Percentiles rank a stretch among this genome's conserved stretches.
These are phyloP conservation scores for Seminavis robusta DNA, from an alignment of 108 stramenopile species.

Conservation along the genomic window DNA sequence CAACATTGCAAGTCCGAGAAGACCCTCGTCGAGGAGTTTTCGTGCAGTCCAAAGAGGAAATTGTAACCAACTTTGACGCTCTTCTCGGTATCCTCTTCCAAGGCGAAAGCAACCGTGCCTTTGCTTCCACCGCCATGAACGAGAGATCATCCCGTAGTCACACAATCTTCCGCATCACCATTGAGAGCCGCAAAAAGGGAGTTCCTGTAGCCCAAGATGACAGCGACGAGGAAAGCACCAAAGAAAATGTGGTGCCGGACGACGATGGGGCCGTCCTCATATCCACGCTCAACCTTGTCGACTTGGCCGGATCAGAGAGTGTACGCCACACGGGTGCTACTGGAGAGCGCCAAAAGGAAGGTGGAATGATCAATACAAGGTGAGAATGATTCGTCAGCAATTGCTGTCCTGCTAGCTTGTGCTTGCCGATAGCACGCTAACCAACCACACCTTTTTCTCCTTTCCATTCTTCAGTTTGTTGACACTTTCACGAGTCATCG, in stretches of 20 bases:
- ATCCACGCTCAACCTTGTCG: constrained; percentile 86
- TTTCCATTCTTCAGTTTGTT: constrained; percentile 75
- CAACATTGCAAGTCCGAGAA: constrained; percentile 79
- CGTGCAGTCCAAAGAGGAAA: constrained; percentile 84
- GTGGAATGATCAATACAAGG: constrained; percentile 96
- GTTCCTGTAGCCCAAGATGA: constrained; percentile 10
- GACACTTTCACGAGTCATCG: constrained; percentile 97
- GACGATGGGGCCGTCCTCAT: constrained; percentile 70
- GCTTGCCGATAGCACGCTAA: not conserved
- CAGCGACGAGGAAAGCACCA: constrained; percentile 13
- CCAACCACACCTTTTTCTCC: not conserved
- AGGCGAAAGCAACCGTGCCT: constrained; percentile 86
- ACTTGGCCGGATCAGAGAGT: constrained; percentile 91
- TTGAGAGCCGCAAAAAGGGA: constrained; percentile 79
- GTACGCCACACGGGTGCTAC: constrained; percentile 91
- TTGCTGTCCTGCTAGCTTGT: not conserved
- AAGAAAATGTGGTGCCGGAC: constrained; percentile 13
- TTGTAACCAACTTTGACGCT: constrained; percentile 77
- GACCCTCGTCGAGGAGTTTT: constrained; percentile 94
- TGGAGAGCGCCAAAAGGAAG: constrained; percentile 96
- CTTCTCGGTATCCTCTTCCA: constrained; percentile 66
- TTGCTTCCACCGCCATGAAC: constrained; percentile 95
- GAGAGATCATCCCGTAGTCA: constrained; percentile 94
- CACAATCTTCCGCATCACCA: constrained; percentile 92
- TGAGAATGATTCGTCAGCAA: no score